Evolutionary conservation across 805 yeast genomes (phyloP).

Genomic region (Saturnispora bothae): DNA sequence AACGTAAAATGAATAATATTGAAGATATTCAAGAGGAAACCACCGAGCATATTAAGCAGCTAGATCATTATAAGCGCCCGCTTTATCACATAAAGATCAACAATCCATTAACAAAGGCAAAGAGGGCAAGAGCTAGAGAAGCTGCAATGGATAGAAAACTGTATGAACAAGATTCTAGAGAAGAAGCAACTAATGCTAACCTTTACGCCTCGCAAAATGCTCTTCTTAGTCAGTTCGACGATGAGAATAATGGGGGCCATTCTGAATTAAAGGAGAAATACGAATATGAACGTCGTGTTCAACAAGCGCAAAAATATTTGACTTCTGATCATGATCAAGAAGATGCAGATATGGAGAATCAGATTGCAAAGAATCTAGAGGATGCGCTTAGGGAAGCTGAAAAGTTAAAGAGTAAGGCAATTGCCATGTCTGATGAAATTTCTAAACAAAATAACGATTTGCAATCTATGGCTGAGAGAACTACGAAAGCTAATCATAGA

Average conservation of each 20-base stretch:
- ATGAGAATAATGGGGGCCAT: slow-evolving; percentile 8
- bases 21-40: slow-evolving; percentile 71
- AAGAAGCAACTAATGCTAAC: slow-evolving; percentile 18
- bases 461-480: slow-evolving; percentile 67
- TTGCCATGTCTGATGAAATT: slow-evolving; percentile 65
- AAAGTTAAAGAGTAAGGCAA: slow-evolving; percentile 64
- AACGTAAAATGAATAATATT: slow-evolving; percentile 42
- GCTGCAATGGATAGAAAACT: slow-evolving; percentile 47
- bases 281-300: slow-evolving; percentile 40
- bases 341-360: slow-evolving; percentile 87
- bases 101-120: slow-evolving; percentile 82
- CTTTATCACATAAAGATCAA: slow-evolving; percentile 70
- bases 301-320: slow-evolving; percentile 59
- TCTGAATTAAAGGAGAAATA: slow-evolving; percentile 33
- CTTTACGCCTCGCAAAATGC: slow-evolving; percentile 21
- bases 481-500: slow-evolving; percentile 75
- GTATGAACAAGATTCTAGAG: slow-evolving; percentile 23
- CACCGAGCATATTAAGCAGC: slow-evolving; percentile 69
- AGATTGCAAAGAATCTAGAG: slow-evolving; percentile 73
- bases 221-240: slow-evolving; percentile 35
- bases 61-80: slow-evolving; percentile 69
- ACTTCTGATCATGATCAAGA: slow-evolving; percentile 79
- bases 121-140: slow-evolving; percentile 66
- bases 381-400: slow-evolving; percentile 60
- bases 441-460: slow-evolving; percentile 68